Conservation (phyloP, 1,139 yeast species). For the Candida tetrigidarum region DNA sequence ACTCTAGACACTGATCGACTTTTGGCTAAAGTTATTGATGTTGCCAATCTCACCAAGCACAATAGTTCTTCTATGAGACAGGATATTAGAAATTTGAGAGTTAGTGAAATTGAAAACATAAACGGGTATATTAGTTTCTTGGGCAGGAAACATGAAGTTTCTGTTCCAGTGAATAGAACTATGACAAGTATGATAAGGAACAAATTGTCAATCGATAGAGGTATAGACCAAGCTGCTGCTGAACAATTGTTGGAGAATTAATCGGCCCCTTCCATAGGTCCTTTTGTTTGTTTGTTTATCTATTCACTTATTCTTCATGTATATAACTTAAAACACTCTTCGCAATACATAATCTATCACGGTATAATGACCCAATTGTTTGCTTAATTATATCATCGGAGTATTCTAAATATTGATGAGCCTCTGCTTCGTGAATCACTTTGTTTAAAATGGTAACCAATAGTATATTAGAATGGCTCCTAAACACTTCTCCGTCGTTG, state of each 20-base stretch:
- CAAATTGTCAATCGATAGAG: slow-evolving; percentile 39
- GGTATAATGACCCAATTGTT: slow-evolving; percentile 28
- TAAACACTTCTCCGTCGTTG: slow-evolving; percentile 49
- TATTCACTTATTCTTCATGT: not conserved
- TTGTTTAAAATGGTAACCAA: slow-evolving; percentile 38
- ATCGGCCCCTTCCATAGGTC: not conserved
- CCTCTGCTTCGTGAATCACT: slow-evolving; percentile 26
- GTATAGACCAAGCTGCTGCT: slow-evolving; percentile 28
- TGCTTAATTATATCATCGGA: slow-evolving; percentile 22
- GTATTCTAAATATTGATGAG: slow-evolving; percentile 21
- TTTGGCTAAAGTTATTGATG: slow-evolving; percentile 48
- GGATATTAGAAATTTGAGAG: slow-evolving; percentile 63
- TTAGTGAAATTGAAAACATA: slow-evolving; percentile 78
- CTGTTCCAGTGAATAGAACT: slow-evolving; percentile 51
- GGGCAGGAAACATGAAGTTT: slow-evolving; percentile 46
- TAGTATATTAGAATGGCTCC: slow-evolving; percentile 28
- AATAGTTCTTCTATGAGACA: slow-evolving; percentile 91
- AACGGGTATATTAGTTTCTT: slow-evolving; percentile 70
- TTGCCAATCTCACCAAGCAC: slow-evolving; percentile 48
- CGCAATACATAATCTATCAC: slow-evolving; percentile 28
- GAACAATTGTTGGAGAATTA: slow-evolving; percentile 6
- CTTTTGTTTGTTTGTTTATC: no score
- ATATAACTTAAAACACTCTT: slow-evolving; percentile 10
- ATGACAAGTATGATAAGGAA: slow-evolving; percentile 52
- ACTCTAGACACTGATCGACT: slow-evolving; percentile 48